Percentiles rank a stretch among this genome's conserved stretches.
Evolutionary conservation across 768 basidiomycete species (phyloP).

Genomic region (Fistulinella prunicolor): DNA sequence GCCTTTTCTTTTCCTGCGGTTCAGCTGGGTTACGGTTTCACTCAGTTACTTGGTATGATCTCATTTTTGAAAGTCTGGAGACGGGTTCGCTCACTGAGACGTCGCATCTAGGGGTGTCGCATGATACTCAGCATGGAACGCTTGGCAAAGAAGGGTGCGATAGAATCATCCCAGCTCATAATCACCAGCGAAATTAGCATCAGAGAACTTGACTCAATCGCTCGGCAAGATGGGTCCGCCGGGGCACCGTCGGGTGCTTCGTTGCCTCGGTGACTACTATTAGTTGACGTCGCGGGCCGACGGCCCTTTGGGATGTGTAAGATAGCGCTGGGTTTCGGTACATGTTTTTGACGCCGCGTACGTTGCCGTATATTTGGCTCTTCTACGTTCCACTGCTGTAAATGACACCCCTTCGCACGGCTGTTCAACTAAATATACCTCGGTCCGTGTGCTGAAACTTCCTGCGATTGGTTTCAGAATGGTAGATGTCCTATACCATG

Average conservation of each 20-base stretch:
- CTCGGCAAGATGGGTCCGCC: background rate
- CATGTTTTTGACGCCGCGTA: no score
- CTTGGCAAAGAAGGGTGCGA: conserved; percentile 7
- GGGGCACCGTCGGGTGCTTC: background rate
- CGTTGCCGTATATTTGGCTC: no score
- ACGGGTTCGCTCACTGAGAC: background rate
- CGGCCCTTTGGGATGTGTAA: no score
- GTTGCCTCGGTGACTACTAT: background rate
- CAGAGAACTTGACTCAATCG: background rate
- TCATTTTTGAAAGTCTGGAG: background rate
- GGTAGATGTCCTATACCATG: no score
- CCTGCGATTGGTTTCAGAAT: no score
- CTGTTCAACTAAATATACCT: no score
- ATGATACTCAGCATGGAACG: conserved; percentile 24
- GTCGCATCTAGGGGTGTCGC: conserved; percentile 20
- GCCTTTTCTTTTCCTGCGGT: background rate
- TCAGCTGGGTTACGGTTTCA: conserved; percentile 14
- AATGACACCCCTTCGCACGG: no score
- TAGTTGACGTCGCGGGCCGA: background rate
- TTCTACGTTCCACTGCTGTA: no score
- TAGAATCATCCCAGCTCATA: background rate
- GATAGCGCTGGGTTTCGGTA: no score
- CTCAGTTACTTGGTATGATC: conserved; percentile 14
- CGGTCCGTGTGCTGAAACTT: no score
- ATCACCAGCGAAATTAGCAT: conserved; percentile 15